phyloP scores from a whole-genome alignment of 2,329 filamentous ascomycete species.

The Achaetomium macrosporum region DNA sequence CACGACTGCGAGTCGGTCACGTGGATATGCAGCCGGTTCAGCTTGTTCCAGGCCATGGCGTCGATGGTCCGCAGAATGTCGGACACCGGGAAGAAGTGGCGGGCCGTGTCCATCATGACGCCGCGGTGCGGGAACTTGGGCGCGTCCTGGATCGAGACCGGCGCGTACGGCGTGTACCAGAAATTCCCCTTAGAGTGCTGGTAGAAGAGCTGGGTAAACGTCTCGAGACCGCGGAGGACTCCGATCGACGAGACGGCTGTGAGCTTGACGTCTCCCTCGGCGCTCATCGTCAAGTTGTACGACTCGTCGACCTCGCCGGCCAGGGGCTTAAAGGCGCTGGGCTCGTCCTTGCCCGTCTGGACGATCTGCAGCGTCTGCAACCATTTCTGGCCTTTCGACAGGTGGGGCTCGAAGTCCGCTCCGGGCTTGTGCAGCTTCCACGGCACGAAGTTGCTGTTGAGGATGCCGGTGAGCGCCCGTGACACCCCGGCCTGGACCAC shows the following conservation, averaged over 20 bases:
- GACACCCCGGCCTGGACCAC: constrained; percentile 52
- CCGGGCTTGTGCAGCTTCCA: constrained; percentile 70
- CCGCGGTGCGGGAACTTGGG: constrained; percentile 74
- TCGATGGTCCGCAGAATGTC: constrained; percentile 73
- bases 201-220: constrained; percentile 76
- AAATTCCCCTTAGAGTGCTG: constrained; percentile 52
- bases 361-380: constrained; percentile 57
- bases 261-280: constrained; percentile 55
- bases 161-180: constrained; percentile 66
- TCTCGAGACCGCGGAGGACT: constrained; percentile 65
- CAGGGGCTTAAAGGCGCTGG: constrained; percentile 52
- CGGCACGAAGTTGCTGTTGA: constrained; percentile 63
- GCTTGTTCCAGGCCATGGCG: constrained; percentile 69
- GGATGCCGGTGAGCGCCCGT: constrained; percentile 59
- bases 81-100: constrained; percentile 62
- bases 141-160: constrained; percentile 64
- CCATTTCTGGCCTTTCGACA: constrained; percentile 37
- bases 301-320: constrained; percentile 67
- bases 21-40: constrained; percentile 78
- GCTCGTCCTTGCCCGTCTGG: constrained; percentile 51
- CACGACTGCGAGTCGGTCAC: constrained; percentile 79
- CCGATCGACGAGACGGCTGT: constrained; percentile 61
- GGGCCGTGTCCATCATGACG: constrained; percentile 69
- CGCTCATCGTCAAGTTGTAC: constrained; percentile 59
- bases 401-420: constrained; percentile 57